phyloP scores from a whole-genome alignment of 2,329 filamentous ascomycete genomes.

The Fusarium nematophilum region DNA sequence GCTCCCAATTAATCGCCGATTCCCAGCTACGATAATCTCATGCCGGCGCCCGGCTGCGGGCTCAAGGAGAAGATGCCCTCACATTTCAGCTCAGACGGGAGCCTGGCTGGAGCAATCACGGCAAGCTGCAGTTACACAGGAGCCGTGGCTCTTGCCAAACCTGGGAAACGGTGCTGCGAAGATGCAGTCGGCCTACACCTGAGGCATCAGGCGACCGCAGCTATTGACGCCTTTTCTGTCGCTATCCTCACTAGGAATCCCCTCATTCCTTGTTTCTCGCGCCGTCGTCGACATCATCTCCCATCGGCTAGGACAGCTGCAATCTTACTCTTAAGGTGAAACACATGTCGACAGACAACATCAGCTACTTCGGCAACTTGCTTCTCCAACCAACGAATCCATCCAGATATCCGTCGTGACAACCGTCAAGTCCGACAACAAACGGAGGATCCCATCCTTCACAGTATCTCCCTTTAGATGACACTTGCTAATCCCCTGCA shows the following conservation, averaged over 20 bases:
- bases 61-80: neutral
- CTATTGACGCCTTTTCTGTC: constrained; percentile 8
- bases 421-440: neutral
- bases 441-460: neutral
- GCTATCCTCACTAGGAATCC: neutral
- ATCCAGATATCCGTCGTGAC: no score
- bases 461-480: neutral
- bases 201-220: constrained; percentile 10
- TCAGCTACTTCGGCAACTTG: no score
- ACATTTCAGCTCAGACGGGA: no score
- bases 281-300: no score
- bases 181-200: constrained; percentile 30
- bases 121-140: constrained; percentile 31
- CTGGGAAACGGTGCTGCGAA: constrained; percentile 7
- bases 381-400: no score
- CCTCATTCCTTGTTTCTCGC: neutral
- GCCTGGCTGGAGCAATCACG: constrained; percentile 1
- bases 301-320: no score
- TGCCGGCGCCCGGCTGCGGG: neutral
- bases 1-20: no score
- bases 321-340: no score
- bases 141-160: constrained; percentile 11
- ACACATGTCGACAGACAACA: no score
- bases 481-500: neutral
- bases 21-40: neutral